Conservation (phyloP, 495 filamentous ascomycete genomes). For the Hyaloscypha variabilis region DNA sequence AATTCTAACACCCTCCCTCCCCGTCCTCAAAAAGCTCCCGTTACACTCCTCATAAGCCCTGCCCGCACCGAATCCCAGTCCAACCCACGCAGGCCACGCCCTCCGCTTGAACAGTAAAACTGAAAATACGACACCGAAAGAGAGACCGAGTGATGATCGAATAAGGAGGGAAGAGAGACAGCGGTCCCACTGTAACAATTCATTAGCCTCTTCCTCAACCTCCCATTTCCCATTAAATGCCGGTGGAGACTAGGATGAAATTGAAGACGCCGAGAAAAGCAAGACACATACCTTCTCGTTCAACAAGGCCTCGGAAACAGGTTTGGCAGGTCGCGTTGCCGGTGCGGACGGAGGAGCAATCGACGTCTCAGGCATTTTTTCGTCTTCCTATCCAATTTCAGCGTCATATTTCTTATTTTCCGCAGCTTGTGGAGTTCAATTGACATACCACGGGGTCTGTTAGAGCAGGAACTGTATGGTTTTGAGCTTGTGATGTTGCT, state of each 20-base stretch:
- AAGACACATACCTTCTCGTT: constrained; percentile 82
- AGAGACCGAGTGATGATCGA: constrained; percentile 89
- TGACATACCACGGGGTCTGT: constrained; percentile 27
- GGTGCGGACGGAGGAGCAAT: constrained; percentile 50
- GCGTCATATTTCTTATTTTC: not conserved
- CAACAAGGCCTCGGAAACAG: constrained; percentile 89
- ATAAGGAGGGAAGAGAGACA: constrained; percentile 96
- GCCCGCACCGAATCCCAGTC: constrained; percentile 91
- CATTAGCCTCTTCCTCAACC: constrained; percentile 6
- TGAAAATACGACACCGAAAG: constrained; percentile 97
- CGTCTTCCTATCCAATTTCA: not conserved
- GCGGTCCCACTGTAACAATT: constrained; percentile 80
- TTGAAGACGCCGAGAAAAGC: not conserved
- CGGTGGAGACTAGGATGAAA: not conserved
- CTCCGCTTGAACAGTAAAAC: constrained; percentile 96
- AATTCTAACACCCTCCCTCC: constrained; percentile 31
- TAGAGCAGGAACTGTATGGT: constrained; percentile 1
- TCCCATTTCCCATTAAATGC: not conserved
- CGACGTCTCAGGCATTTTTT: constrained; percentile 32
- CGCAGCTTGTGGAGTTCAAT: constrained; percentile 16
- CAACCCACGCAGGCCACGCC: constrained; percentile 92
- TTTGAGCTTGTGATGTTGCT: constrained; percentile 18
- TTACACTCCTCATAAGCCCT: constrained; percentile 96
- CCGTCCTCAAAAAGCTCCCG: constrained; percentile 50
- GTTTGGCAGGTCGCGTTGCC: constrained; percentile 61